Base-by-base conservation (phyloP, 139 green algal species). In the Coelastrella sp. region DNA sequence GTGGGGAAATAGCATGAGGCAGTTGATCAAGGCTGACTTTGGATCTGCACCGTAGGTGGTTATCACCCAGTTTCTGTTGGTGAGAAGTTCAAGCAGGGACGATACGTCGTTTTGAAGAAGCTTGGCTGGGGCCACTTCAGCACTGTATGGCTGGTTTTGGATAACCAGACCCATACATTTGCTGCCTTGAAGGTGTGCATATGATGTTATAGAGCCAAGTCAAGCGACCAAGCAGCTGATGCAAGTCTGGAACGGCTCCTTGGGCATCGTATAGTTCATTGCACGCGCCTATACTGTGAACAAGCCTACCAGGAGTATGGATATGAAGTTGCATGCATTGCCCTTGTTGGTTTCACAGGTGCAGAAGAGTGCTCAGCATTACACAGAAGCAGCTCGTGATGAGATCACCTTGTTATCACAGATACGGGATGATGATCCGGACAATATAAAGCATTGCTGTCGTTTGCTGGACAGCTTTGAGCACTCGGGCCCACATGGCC, bases 121-220 rank as follows among this genome's bases (percentile, higher is more conserved):
- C 93, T 99, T 11, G 98, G 98, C 21, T 99, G 98, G 98, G 98
- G 98, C n/a, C 98, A 99, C 91, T 99, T 99, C 89, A 97, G 92
- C 38, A 99, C 98, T 0, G 96, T 99, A 27, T 99, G 98, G 98
- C 91, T 98, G 8, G 95, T 98, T 6, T 60, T 88, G 23, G 94
- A 98, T 69, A 88, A 74, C 17, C 53, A 89, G 7, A 93, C 67
- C 4, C 86, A 78, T 15, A 72, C 68, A 21, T 85, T 87, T 66
- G 82, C 82, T 21, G 66, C 84, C 3, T 51, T 88, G 13, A 88
- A 88, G 76, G 83, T 88, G 40, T 25, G 62, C 40, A 1, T 13
- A 57, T 9, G 15, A 23, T 57, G 45, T 57, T 13, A 57, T 9
- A 23, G 45, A 57, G n/a, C n/a, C n/a, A n/a, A n/a, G n/a, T n/a